Percentiles rank a stretch among this genome's conserved stretches.
Evolutionary conservation across 164 flowering plant genomes (phyloP).

Genomic region (Protea cynaroides): DNA sequence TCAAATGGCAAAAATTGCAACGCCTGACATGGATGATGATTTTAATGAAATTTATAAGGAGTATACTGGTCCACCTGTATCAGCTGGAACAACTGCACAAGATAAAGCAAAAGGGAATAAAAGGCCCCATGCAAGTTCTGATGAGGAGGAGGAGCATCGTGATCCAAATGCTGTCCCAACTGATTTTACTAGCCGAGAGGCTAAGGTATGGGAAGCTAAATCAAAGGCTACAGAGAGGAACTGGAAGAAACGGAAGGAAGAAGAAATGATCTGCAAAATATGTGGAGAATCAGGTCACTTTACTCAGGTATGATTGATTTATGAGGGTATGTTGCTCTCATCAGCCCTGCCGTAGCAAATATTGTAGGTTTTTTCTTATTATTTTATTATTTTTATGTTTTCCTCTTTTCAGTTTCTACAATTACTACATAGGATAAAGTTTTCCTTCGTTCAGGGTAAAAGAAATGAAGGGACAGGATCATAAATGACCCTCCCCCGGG

Average conservation of each 20-base stretch:
- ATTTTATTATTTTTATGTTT: too few species aligned
- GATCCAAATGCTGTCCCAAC: constrained; percentile 99
- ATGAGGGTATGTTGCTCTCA: neutral
- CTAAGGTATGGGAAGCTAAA: constrained; percentile 98
- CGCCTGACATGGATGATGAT: constrained; percentile 80
- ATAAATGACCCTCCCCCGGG: too few species aligned
- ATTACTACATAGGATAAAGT: neutral
- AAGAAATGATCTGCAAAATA: constrained; percentile 97
- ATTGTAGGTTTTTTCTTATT: neutral
- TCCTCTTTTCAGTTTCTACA: neutral
- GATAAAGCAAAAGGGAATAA: constrained; percentile 45
- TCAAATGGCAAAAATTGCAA: constrained; percentile 57
- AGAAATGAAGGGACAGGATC: too few species aligned
- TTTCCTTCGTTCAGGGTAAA: neutral
- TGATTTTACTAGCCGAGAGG: constrained; percentile 97
- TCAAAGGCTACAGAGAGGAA: constrained; percentile 99
- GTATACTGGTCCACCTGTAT: constrained; percentile 81
- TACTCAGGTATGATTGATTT: constrained; percentile 63
- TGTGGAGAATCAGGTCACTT: constrained; percentile 98
- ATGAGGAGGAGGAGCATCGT: constrained; percentile 72
- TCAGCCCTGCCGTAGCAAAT: neutral
- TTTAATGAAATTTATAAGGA: constrained; percentile 89
- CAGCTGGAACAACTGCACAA: constrained; percentile 24
- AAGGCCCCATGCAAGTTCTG: constrained; percentile 55
- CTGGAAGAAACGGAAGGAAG: constrained; percentile 99